Conservation (phyloP, 2,329 filamentous ascomycete species). For the Balansia obtecta region DNA sequence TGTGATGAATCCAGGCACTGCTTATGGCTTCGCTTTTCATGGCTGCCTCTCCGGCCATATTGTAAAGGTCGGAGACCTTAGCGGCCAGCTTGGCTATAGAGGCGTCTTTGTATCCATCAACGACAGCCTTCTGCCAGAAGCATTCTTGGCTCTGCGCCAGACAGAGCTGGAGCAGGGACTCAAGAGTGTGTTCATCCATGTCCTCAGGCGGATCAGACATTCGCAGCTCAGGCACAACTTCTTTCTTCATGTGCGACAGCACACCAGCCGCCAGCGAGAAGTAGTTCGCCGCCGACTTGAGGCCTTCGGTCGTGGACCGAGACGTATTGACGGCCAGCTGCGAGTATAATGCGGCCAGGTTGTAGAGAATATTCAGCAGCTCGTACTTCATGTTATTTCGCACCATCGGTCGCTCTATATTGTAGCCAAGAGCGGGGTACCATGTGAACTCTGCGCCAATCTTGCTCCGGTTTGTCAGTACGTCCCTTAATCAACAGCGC, state of each 20-base stretch:
- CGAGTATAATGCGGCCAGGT: constrained; percentile 85
- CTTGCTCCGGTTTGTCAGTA: constrained; percentile 26
- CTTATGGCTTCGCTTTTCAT: constrained; percentile 83
- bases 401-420: constrained; percentile 58
- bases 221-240: constrained; percentile 71
- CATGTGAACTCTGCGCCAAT: constrained; percentile 92
- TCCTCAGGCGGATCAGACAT: constrained; percentile 78
- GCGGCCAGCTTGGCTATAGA: constrained; percentile 86
- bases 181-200: constrained; percentile 82
- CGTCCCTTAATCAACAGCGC: constrained; percentile 7
- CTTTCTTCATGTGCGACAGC: constrained; percentile 62
- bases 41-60: constrained; percentile 68
- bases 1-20: constrained; percentile 94
- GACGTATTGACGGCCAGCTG: constrained; percentile 78
- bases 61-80: constrained; percentile 82
- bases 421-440: constrained; percentile 90
- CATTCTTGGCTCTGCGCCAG: constrained; percentile 93
- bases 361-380: constrained; percentile 84
- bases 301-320: constrained; percentile 63
- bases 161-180: constrained; percentile 70
- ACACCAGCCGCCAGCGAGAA: constrained; percentile 82
- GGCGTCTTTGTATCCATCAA: constrained; percentile 84
- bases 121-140: constrained; percentile 95
- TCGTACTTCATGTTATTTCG: constrained; percentile 66
- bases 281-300: constrained; percentile 81